Evolutionary conservation across 2,329 filamentous ascomycete species (phyloP), one percentile per base, ranked within the genome.

Genomic region (Diaporthe vexans): DNA sequence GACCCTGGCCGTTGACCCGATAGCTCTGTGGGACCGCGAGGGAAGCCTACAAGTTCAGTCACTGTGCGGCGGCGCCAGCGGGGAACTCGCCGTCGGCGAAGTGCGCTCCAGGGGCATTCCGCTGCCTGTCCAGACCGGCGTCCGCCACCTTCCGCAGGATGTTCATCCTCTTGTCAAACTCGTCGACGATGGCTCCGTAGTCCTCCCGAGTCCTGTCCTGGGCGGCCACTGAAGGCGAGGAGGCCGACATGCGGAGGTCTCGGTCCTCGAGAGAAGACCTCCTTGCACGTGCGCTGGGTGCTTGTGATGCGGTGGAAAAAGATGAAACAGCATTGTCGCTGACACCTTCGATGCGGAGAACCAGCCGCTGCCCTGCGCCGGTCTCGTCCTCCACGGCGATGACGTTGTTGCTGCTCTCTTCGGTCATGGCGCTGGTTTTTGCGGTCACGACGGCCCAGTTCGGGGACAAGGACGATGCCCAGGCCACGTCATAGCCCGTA

Each of bases 391-490:
- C 35, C 35, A 72, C 83, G 72, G 83, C 83, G 29, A 83, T 81
- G 7, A 76, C 77, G 46, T 52, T 54, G 57, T 24, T 63, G 43
- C 81, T 79, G 48, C 80, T 83, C 37, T 81, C 81, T 48, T 82
- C 83, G 70, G 84, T 84, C 78, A 87, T 86, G 65, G 83, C 86
- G 26, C 83, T 83, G 57, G 91, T 79, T 70, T 82, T 83, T 19
- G 87, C 83, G 58, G 83, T 83, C 1, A 87, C 87, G 58, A 91
- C 85, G 61, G 91, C 90, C 92, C 96, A 98, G 67, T 93, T 90
- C 0, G 92, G 85, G 11, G 91, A 93, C 17, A 98, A 85, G 76
- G 93, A 95, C 56, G 93, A 91, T 1, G 94, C 93, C 73, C 90
- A 91, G 0, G 89, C 85, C 0, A 98, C 90, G 35, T 83, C 82